A percentile compares a stretch with the other conserved stretches of the same genome.
These are phyloP conservation scores for Colletotrichum sp. DNA, from an alignment of 2,329 filamentous ascomycete species.

Conservation along the genomic window DNA sequence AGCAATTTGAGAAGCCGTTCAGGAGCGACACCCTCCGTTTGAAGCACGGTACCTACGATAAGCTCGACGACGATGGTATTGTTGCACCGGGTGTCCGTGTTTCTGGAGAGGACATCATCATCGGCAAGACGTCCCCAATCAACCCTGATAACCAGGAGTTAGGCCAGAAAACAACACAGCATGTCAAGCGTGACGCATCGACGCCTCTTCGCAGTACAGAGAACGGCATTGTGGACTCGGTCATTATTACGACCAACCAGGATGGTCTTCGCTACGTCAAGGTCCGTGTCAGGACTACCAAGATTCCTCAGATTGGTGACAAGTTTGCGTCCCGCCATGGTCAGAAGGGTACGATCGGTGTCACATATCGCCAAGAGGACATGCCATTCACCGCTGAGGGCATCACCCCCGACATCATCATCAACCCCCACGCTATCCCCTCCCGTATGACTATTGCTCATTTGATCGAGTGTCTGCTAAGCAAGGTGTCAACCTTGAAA, in stretches of 20 bases:
- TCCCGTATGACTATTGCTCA: conserved; percentile 99
- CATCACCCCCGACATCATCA: conserved; percentile 92
- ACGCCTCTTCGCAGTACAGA: conserved; percentile 95
- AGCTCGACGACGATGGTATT: conserved; percentile 95
- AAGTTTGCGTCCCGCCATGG: conserved; percentile 99
- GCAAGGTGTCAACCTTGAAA: conserved; percentile 91
- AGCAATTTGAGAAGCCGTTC: conserved; percentile 95
- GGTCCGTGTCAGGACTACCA: conserved; percentile 95
- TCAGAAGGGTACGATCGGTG: conserved; percentile 98
- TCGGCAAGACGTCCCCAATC: conserved; percentile 96
- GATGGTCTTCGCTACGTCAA: conserved; percentile 97
- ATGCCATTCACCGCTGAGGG: conserved; percentile 98
- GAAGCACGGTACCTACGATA: conserved; percentile 96
- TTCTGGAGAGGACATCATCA: conserved; percentile 97
- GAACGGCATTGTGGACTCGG: conserved; percentile 94
- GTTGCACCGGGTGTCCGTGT: conserved; percentile 93
- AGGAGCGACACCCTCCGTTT: conserved; percentile 86
- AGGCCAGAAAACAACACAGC: conserved; percentile 86
- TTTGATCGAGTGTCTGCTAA: conserved; percentile 98
- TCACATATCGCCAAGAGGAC: conserved; percentile 96
- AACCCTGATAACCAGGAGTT: conserved; percentile 92
- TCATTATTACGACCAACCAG: conserved; percentile 91
- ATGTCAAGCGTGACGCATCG: conserved; percentile 94
- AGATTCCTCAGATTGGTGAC: conserved; percentile 97
- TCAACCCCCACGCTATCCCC: conserved; percentile 99